Evolutionary conservation across 352 stramenopile genomes (phyloP).

Genomic region (Globisporangium megalacanthum): DNA sequence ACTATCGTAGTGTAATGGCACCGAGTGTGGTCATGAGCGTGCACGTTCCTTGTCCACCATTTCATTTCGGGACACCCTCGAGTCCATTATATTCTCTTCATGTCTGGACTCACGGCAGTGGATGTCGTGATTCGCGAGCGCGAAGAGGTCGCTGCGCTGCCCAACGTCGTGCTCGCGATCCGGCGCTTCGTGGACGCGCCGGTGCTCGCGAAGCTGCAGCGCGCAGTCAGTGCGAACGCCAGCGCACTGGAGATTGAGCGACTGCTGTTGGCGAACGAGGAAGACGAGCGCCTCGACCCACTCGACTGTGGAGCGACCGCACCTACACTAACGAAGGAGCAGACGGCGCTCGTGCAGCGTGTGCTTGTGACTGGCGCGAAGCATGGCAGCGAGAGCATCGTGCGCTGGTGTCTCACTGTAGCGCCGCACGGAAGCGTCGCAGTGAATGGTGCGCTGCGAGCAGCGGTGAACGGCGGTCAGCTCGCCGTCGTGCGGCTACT

Average conservation of each 20-base stretch:
- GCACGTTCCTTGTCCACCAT: too few relatives aligned
- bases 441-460: slow-evolving; percentile 8
- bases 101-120: slow-evolving; percentile 8
- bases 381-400: slow-evolving; percentile 1
- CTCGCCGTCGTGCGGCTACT: not conserved
- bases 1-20: not conserved
- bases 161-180: slow-evolving; percentile 8
- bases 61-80: too few relatives aligned
- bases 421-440: not conserved
- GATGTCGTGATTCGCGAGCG: slow-evolving; percentile 12
- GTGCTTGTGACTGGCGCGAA: slow-evolving; percentile 11
- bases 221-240: not conserved
- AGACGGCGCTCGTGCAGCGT: slow-evolving; percentile 5
- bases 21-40: too few relatives aligned
- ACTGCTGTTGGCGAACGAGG: not conserved
- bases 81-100: not conserved
- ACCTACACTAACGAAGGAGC: not conserved
- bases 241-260: not conserved
- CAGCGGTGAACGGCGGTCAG: slow-evolving; percentile 8
- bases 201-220: slow-evolving; percentile 5
- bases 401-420: slow-evolving; percentile 2
- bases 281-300: slow-evolving; percentile 4
- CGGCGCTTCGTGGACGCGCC: slow-evolving; percentile 7
- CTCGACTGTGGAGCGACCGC: not conserved
- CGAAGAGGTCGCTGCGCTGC: not conserved